Evolutionary conservation across 176 grass and related monocot genomes (phyloP), one percentile per base, ranked within the genome.

Genomic region (Lolium multiflorum): DNA sequence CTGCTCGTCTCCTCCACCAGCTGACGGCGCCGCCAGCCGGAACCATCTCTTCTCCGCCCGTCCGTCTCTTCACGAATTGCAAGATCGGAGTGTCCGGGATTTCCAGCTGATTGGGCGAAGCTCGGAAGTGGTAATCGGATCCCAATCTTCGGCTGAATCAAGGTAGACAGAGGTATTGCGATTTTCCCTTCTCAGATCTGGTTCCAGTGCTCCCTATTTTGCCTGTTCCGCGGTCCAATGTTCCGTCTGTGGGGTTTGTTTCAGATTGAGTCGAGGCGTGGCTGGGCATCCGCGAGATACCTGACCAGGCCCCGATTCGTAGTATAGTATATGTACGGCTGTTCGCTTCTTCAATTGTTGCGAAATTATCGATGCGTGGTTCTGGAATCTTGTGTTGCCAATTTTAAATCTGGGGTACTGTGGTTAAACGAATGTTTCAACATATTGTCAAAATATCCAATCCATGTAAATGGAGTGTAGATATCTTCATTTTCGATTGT

Each of bases 81-180:
- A 37, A 20, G 25, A 15, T 56, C 15, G 49, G 74, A 11, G 9
- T 56, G 49, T 3, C 3, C 25, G 25, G 73, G 73, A 54, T 35
- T 28, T 76, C 24, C 24, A 50, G 74, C 68, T 21, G 68, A n/a
- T n/a, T 71, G 9, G 0, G 11, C 9, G 38, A 3, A 12, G 35
- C 68, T 44, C 68, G 9, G 68, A 8, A 4, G 39, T 55, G 74
- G 4, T 55, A 37, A 31, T 37, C 49, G 74, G 49, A 51, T 28
- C 25, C 9, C 49, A 76, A 20, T 76, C 74, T 55, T 56, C 74
- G 49, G 74, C 2, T 12, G 74, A 37, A 56, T 76, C 74, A 20
- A 55, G 73, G 15, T 52, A 31, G 15, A 11, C 50, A 18, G 47
- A 76, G 73, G 49, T 76, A 76, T 76, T 4, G 15, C 4, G 24